These are phyloP conservation scores for Gracilariopsis chorda DNA, from an alignment of 23 red algal species.

Conservation along the genomic window DNA sequence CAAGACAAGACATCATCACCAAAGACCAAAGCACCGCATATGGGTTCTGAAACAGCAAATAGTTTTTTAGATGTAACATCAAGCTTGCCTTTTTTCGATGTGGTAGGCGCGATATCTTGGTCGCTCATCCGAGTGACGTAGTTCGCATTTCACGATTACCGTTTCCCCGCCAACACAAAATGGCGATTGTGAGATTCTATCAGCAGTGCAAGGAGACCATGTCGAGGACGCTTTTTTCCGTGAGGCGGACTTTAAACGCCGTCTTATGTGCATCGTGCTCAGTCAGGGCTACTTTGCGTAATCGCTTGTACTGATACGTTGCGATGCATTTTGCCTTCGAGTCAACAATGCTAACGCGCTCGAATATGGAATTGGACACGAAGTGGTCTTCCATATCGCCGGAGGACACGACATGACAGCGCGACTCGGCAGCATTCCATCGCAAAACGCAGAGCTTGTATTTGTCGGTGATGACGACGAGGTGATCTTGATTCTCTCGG, in stretches of 20 bases:
- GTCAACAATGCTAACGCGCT: slow-evolving; percentile 77
- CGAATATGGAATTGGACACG: slow-evolving; percentile 21
- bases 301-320: slow-evolving; percentile 73
- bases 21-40: slow-evolving; percentile 72
- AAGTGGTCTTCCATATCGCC: slow-evolving; percentile 77
- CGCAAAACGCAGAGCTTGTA: slow-evolving; percentile 78
- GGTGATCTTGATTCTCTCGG: slow-evolving; percentile 54
- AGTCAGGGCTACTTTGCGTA: slow-evolving; percentile 82
- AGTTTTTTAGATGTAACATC: slow-evolving; percentile 65
- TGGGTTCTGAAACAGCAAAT: slow-evolving; percentile 75
- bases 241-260: slow-evolving; percentile 89
- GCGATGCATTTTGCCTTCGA: slow-evolving; percentile 74
- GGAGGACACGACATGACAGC: slow-evolving; percentile 69
- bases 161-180: slow-evolving; percentile 51
- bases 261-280: slow-evolving; percentile 61
- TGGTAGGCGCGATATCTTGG: slow-evolving; percentile 67
- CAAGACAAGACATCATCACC: slow-evolving; percentile 70
- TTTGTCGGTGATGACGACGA: slow-evolving; percentile 89
- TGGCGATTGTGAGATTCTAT: slow-evolving; percentile 73
- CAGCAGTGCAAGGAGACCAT: slow-evolving; percentile 90
- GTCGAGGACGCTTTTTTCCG: slow-evolving; percentile 63
- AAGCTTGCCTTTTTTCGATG: slow-evolving; percentile 44
- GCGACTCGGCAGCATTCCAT: slow-evolving; percentile 61
- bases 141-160: slow-evolving; percentile 55
- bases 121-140: slow-evolving; percentile 66